Percentiles rank a stretch among this genome's conserved stretches.
These are phyloP conservation scores for Peniophora sp. DNA, from an alignment of 1,284 basidiomycete genomes.

Conservation along the genomic window DNA sequence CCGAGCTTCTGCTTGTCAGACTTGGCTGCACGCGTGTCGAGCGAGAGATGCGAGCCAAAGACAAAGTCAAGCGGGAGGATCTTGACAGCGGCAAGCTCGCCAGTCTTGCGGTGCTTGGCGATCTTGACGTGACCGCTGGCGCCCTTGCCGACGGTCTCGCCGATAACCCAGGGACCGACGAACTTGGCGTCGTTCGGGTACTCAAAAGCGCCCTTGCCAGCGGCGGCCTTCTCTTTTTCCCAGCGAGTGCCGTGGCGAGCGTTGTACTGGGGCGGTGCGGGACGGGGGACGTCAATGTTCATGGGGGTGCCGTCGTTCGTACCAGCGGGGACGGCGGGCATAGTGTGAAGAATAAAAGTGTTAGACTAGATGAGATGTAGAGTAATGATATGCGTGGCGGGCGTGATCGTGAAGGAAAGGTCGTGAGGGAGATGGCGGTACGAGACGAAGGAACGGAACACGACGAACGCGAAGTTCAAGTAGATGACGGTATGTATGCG, in stretches of 20 bases:
- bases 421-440: not conserved
- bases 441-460: not conserved
- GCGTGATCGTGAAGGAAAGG: not conserved
- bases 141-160: constrained; percentile 93
- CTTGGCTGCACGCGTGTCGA: constrained; percentile 67
- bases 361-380: constrained; percentile 3
- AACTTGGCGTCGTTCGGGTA: constrained; percentile 65
- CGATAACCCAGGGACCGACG: constrained; percentile 81
- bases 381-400: not conserved
- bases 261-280: constrained; percentile 59
- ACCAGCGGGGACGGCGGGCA: too few species aligned
- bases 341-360: not conserved
- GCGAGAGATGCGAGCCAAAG: constrained; percentile 68
- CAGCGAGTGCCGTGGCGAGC: constrained; percentile 71
- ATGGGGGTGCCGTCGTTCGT: too few species aligned
- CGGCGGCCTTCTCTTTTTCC: constrained; percentile 76
- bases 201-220: constrained; percentile 60
- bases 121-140: constrained; percentile 94
- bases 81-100: constrained; percentile 95
- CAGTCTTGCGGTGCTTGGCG: constrained; percentile 82
- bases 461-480: not conserved
- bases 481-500: not conserved
- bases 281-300: constrained; percentile 40
- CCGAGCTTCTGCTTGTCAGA: constrained; percentile 87
- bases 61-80: constrained; percentile 89